These are phyloP conservation scores for Vigna mungo DNA, from an alignment of 306 rosid genomes.

Conservation along the genomic window DNA sequence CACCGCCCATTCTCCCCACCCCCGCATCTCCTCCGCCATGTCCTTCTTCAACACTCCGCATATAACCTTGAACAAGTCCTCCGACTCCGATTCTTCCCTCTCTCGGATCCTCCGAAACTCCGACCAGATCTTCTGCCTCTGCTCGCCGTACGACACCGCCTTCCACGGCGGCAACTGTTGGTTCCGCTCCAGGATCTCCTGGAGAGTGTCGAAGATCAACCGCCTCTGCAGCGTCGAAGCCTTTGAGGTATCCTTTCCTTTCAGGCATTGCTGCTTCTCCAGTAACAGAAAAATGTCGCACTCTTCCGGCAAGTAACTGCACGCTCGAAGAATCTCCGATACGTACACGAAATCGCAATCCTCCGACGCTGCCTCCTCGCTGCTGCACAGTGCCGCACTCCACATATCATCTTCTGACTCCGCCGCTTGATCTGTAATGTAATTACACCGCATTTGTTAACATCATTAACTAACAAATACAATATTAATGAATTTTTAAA, in stretches of 20 bases:
- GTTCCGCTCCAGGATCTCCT: conserved; percentile 65
- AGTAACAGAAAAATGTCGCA: conserved; percentile 63
- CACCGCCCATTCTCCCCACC: conserved; percentile 71
- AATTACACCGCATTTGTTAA: not conserved
- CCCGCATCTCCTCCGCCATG: conserved; percentile 63
- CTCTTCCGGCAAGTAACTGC: conserved; percentile 63
- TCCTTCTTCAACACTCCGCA: conserved; percentile 77
- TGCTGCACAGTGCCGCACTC: conserved; percentile 52
- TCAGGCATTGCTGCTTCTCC: conserved; percentile 74
- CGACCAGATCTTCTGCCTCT: conserved; percentile 59
- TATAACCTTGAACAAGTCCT: conserved; percentile 73
- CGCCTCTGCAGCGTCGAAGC: conserved; percentile 64
- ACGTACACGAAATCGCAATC: conserved; percentile 72
- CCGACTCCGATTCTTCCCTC: conserved; percentile 58
- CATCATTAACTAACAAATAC: not conserved
- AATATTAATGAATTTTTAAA: not conserved
- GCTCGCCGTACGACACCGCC: conserved; percentile 40
- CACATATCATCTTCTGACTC: conserved; percentile 80
- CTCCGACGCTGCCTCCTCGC: conserved; percentile 51
- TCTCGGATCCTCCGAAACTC: conserved; percentile 70
- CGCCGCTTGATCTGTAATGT: conserved; percentile 58
- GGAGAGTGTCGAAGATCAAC: conserved; percentile 75
- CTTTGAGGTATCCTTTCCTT: conserved; percentile 73
- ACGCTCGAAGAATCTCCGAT: conserved; percentile 73
- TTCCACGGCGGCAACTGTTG: conserved; percentile 82